phyloP scores from a whole-genome alignment of 2,329 filamentous ascomycete genomes.

The Xylariaceae sp. region DNA sequence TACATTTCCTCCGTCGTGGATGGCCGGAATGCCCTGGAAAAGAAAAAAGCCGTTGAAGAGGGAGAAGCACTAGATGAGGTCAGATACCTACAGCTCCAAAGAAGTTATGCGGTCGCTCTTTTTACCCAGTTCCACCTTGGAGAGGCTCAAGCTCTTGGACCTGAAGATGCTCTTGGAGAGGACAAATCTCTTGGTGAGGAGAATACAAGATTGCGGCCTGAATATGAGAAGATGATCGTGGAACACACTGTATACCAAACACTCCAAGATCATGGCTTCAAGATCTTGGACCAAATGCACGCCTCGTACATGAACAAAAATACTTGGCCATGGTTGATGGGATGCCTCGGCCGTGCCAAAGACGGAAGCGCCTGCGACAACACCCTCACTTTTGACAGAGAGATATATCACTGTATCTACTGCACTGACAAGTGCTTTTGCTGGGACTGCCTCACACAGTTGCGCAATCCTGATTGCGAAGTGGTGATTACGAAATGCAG shows the following conservation, averaged over 20 bases:
- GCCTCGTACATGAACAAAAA: neutral
- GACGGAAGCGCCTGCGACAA: constrained; percentile 5
- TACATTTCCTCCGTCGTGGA: constrained; percentile 6
- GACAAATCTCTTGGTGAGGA: neutral
- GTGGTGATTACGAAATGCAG: constrained; percentile 10
- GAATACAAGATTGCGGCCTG: neutral
- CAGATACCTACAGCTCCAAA: too few species aligned
- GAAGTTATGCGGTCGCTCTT: too few species aligned
- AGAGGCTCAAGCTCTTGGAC: too few species aligned
- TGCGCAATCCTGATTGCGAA: constrained; percentile 6
- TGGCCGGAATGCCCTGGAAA: too few species aligned
- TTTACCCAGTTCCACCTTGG: too few species aligned
- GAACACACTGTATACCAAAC: neutral
- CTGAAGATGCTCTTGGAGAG: too few species aligned
- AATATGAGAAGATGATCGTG: neutral
- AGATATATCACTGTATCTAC: constrained; percentile 15
- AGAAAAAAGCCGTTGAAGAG: too few species aligned
- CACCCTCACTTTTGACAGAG: neutral
- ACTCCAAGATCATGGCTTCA: neutral
- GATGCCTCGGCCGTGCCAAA: constrained; percentile 1
- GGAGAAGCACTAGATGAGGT: too few species aligned
- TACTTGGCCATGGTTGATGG: neutral
- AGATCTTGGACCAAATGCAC: neutral
- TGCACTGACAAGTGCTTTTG: constrained; percentile 16
- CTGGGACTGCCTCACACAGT: constrained; percentile 10